Evolutionary conservation across 768 basidiomycete species (phyloP), one percentile per base, ranked within the genome.

Genomic region (Mycena chlorophos): DNA sequence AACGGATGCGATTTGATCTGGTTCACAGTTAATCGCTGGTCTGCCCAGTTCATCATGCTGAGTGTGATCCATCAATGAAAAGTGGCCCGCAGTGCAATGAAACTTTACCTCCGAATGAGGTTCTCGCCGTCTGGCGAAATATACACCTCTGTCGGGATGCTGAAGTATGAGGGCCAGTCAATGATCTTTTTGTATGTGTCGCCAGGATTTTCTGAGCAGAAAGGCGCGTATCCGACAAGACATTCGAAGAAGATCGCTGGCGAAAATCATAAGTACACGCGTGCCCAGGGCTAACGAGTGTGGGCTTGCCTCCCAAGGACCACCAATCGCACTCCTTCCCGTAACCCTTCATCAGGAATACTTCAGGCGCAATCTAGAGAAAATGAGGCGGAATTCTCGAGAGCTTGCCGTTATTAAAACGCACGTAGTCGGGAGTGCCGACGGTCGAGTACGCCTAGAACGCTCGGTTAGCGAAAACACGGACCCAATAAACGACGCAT

Each of bases 261-360:
- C 29, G 29, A 38, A 8, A 22, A 17, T 17, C 3, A 3, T 40
- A 13, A 37, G 16, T 25, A n/a, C 3, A 8, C 5, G 22, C 14
- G 22, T 5, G 39, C 3, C 17, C 16, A 16, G 19, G 17, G 19
- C 25, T 5, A 19, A 46, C 14, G 3, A 6, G 16, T 5, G n/a
- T 2, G n/a, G 23, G 49, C 56, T 2, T 26, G 55, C 60, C 60
- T 13, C 96, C 96, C 52, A 99, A 75, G 31, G 96, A 98, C 96
- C 96, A 99, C 96, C 96, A 99, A 73, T 99, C 96, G 68, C 96
- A 98, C 73, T 98, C 96, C 72, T 96, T 95, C 45, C 94, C 94
- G 65, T 99, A 99, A 4, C 96, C 96, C 68, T 96, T 89, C 77
- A 96, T 88, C 69, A 94, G 74, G 80, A 99, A 98, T 63, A 98